Percentiles rank a stretch among this genome's conserved stretches.
Conservation (phyloP, 2,329 filamentous ascomycete species). For the Hypomyces perniciosus region DNA sequence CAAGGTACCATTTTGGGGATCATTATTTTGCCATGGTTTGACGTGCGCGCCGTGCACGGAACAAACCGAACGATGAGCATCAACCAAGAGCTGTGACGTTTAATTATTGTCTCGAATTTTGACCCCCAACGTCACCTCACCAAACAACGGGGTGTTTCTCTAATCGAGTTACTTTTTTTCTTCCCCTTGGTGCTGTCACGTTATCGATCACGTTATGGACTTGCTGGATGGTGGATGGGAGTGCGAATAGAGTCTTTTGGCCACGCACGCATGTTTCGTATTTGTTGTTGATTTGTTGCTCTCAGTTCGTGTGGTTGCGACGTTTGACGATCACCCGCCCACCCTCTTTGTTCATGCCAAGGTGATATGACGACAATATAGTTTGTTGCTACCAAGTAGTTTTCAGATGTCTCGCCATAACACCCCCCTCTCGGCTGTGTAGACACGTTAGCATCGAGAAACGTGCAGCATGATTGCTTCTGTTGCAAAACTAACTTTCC, state of each 20-base stretch:
- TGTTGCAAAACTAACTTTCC: neutral
- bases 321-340: constrained; percentile 10
- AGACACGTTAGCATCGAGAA: neutral
- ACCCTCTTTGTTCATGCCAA: constrained; percentile 1
- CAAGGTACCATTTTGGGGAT: neutral
- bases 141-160: too few species aligned
- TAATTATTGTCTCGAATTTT: neutral
- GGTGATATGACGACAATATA: too few species aligned
- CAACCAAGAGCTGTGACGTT: neutral
- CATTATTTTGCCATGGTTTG: neutral
- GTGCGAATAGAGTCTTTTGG: neutral
- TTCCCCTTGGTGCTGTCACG: too few species aligned
- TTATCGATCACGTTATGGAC: too few species aligned
- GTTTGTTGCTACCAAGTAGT: too few species aligned
- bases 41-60: neutral
- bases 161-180: too few species aligned
- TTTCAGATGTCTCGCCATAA: too few species aligned
- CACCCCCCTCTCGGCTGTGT: neutral
- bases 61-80: neutral
- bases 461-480: too few species aligned
- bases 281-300: neutral
- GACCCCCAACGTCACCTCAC: neutral
- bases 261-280: neutral
- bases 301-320: neutral
- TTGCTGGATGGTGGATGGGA: too few species aligned